Percentiles rank a stretch among this genome's conserved stretches.
These are phyloP conservation scores for Apiospora saccharicola DNA, from an alignment of 2,329 filamentous ascomycete species.

Conservation along the genomic window DNA sequence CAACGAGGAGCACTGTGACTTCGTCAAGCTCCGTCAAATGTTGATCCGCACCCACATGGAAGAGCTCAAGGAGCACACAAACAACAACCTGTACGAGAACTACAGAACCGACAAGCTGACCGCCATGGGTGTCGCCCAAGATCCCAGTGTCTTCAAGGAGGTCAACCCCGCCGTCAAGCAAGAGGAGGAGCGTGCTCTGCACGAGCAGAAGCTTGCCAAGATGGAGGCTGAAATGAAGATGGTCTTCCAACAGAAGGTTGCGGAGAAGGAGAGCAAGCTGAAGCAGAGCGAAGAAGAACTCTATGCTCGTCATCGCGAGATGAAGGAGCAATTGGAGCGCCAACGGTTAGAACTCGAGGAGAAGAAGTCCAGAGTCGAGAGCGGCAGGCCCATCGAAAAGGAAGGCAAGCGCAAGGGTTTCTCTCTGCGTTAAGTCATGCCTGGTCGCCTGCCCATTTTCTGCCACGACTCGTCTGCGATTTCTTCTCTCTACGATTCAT, in stretches of 20 bases:
- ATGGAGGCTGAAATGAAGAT: slow-evolving; percentile 99
- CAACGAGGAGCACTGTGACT: slow-evolving; percentile 99
- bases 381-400: slow-evolving; percentile 93
- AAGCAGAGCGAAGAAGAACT: slow-evolving; percentile 99
- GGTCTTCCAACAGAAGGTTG: slow-evolving; percentile 99
- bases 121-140: slow-evolving; percentile 97
- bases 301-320: slow-evolving; percentile 96
- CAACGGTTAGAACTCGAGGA: slow-evolving; percentile 96
- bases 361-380: slow-evolving; percentile 96
- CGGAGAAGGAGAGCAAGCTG: slow-evolving; percentile 99
- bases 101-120: slow-evolving; percentile 99
- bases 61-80: slow-evolving; percentile 99
- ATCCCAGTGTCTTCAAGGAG: slow-evolving; percentile 99
- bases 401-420: slow-evolving; percentile 99
- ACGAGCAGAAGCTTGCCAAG: slow-evolving; percentile 99
- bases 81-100: slow-evolving; percentile 99
- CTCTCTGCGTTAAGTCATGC: slow-evolving; percentile 83
- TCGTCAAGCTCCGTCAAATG: slow-evolving; percentile 99
- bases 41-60: slow-evolving; percentile 99
- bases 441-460: slow-evolving; percentile 1
- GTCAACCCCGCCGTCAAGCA: slow-evolving; percentile 99
- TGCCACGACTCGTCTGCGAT: slow-evolving; percentile 33
- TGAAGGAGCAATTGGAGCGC: slow-evolving; percentile 99
- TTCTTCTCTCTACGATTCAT: slow-evolving; percentile 54
- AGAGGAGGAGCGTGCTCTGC: slow-evolving; percentile 95